Conservation (phyloP, 306 rosid genomes). For the Quercus robur region DNA sequence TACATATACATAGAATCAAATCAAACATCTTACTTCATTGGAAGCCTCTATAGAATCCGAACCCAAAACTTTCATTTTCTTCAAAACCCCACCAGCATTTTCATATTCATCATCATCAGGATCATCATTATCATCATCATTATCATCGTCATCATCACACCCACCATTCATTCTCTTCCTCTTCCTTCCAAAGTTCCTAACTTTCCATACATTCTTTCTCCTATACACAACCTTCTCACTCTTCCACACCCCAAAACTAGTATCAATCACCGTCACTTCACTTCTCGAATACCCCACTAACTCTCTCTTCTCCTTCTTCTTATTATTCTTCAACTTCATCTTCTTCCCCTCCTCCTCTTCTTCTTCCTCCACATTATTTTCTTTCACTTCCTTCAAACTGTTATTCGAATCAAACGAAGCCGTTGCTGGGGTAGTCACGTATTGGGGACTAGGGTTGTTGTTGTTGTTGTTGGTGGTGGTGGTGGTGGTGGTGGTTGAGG, state of each 20-base stretch:
- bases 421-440: constrained; percentile 8
- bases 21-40: constrained; percentile 36
- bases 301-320: constrained; percentile 41
- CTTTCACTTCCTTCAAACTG: constrained; percentile 6
- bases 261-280: constrained; percentile 89
- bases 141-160: not conserved
- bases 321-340: constrained; percentile 27
- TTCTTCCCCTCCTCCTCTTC: constrained; percentile 30
- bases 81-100: constrained; percentile 13
- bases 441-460: constrained; percentile 1
- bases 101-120: not conserved
- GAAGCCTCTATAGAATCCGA: constrained; percentile 5
- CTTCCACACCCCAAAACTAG: constrained; percentile 73
- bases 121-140: not conserved
- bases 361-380: constrained; percentile 11
- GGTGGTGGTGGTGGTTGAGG: constrained; percentile 19
- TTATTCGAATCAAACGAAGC: constrained; percentile 19
- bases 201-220: constrained; percentile 69
- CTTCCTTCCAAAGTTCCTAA: constrained; percentile 50
- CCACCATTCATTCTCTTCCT: constrained; percentile 36
- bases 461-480: not conserved
- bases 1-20: not conserved
- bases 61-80: constrained; percentile 28
- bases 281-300: constrained; percentile 74
- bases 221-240: constrained; percentile 73